A percentile compares a stretch with the other conserved stretches of the same genome.
These are phyloP conservation scores for Penicillium sp. DNA, from an alignment of 2,329 filamentous ascomycete genomes.

Conservation along the genomic window DNA sequence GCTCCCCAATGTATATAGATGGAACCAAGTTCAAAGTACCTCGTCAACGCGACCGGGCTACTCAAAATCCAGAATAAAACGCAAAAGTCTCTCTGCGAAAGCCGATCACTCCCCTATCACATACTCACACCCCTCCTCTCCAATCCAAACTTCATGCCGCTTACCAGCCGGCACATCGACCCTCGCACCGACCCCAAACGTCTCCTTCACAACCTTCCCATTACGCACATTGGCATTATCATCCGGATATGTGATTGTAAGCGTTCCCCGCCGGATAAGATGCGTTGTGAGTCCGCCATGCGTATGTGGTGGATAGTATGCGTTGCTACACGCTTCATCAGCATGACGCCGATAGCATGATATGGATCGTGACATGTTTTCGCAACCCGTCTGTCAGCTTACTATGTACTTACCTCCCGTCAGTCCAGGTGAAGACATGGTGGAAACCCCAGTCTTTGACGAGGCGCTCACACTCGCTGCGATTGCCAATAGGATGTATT, in stretches of 20 bases:
- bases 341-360: background rate
- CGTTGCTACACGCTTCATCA: constrained; percentile 50
- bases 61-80: background rate
- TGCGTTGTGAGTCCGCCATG: constrained; percentile 64
- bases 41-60: background rate
- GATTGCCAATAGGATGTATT: constrained; percentile 39
- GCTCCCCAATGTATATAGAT: background rate
- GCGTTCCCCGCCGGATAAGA: constrained; percentile 60
- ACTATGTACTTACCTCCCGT: constrained; percentile 54
- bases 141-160: constrained; percentile 67
- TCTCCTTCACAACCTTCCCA: constrained; percentile 53
- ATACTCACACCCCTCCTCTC: constrained; percentile 63
- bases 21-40: background rate
- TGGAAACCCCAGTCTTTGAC: constrained; percentile 64
- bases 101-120: constrained; percentile 59
- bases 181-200: constrained; percentile 58
- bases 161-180: constrained; percentile 63
- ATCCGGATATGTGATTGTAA: constrained; percentile 63
- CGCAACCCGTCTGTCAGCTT: background rate
- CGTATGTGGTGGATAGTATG: constrained; percentile 64
- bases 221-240: constrained; percentile 44
- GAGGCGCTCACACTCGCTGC: constrained; percentile 56
- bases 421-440: constrained; percentile 66
- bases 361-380: background rate
- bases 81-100: background rate